phyloP scores from a whole-genome alignment of 257 asterid species.

The Capsicum chinense region DNA sequence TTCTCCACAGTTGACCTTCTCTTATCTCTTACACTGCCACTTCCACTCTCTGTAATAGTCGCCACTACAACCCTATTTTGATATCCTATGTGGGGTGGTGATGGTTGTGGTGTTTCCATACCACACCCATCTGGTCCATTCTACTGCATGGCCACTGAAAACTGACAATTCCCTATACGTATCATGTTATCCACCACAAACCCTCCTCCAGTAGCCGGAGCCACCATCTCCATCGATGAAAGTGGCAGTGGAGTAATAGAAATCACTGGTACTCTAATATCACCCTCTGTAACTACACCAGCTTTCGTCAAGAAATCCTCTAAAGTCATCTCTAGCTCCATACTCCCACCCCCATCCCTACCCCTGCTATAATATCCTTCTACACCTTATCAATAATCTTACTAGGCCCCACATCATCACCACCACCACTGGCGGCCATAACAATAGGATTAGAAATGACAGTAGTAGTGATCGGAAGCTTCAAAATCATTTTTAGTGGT shows the following conservation, averaged over 20 bases:
- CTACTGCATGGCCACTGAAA: conserved; percentile 69
- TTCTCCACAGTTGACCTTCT: conserved; percentile 78
- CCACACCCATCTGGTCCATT: conserved; percentile 53
- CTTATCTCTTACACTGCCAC: conserved; percentile 62
- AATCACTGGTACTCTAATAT: conserved; percentile 58
- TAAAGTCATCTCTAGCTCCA: conserved; percentile 74
- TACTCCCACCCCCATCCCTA: conserved; percentile 32
- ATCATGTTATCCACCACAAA: conserved; percentile 55
- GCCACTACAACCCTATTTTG: conserved; percentile 57
- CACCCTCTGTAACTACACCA: conserved; percentile 84
- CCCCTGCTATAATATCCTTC: conserved; percentile 55
- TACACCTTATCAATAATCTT: conserved; percentile 66
- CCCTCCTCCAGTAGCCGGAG: conserved; percentile 29
- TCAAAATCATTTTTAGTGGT: too few species aligned
- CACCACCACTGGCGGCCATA: neutral
- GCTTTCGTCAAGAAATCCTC: conserved; percentile 88
- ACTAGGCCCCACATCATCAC: conserved; percentile 33
- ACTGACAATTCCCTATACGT: conserved; percentile 41
- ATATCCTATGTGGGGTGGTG: conserved; percentile 40
- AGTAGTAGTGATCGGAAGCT: neutral
- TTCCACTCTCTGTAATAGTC: conserved; percentile 25
- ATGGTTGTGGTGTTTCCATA: conserved; percentile 36
- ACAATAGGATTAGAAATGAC: conserved; percentile 30
- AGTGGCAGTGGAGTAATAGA: neutral
- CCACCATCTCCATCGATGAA: conserved; percentile 1